These are phyloP conservation scores for Blepharisma stoltei DNA, from an alignment of 73 alveolate genomes.

Conservation along the genomic window DNA sequence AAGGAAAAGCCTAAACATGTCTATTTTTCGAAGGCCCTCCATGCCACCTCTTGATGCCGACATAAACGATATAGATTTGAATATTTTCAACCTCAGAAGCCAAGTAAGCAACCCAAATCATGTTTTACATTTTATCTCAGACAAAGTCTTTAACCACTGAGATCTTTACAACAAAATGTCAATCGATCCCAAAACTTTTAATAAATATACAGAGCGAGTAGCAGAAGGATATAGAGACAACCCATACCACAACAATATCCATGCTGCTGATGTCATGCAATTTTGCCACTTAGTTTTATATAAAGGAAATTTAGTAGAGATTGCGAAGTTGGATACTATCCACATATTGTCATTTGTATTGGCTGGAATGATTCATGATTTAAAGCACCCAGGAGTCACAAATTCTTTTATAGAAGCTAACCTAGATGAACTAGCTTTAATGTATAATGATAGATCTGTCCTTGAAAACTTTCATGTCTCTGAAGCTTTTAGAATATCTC, in stretches of 20 bases:
- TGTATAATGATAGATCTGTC: slow-evolving; percentile 62
- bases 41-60: too few species aligned
- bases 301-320: slow-evolving; percentile 48
- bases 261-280: slow-evolving; percentile 73
- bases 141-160: too few species aligned
- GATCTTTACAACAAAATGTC: too few species aligned
- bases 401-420: slow-evolving; percentile 50
- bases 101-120: too few species aligned
- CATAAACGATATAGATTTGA: too few species aligned
- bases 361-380: slow-evolving; percentile 58
- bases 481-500: slow-evolving; percentile 47
- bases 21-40: too few species aligned
- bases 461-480: slow-evolving; percentile 69
- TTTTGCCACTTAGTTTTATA: slow-evolving; percentile 46
- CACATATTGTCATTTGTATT: slow-evolving; percentile 31
- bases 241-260: slow-evolving; percentile 75
- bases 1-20: too few species aligned
- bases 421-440: slow-evolving; percentile 49
- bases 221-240: slow-evolving; percentile 32
- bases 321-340: slow-evolving; percentile 1
- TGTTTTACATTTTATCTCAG: too few species aligned
- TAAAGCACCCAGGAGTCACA: slow-evolving; percentile 66
- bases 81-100: too few species aligned
- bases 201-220: too few species aligned
- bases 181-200: too few species aligned